A percentile compares a stretch with the other conserved stretches of the same genome.
Conservation (phyloP, 2,329 filamentous ascomycete genomes). For the Nemania sp. region DNA sequence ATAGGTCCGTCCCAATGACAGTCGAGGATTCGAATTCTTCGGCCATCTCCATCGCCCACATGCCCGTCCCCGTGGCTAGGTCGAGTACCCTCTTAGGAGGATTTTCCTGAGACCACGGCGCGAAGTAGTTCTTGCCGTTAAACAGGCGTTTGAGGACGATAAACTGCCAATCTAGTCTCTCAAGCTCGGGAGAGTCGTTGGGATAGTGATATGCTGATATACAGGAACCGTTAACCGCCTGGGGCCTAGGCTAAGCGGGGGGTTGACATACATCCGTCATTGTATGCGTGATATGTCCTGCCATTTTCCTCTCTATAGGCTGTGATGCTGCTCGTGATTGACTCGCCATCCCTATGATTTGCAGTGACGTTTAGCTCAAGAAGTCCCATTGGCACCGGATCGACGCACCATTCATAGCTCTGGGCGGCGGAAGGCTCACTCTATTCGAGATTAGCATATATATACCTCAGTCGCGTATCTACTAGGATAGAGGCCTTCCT, state of each 20-base stretch:
- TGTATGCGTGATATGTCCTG: slow-evolving; percentile 62
- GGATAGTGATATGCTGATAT: slow-evolving; percentile 59
- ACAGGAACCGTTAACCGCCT: slow-evolving; percentile 21
- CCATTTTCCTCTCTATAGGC: slow-evolving; percentile 50
- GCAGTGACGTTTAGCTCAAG: slow-evolving; percentile 2
- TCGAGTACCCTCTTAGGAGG: slow-evolving; percentile 55
- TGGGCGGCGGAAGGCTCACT: slow-evolving; percentile 31
- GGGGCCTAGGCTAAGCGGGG: neutral
- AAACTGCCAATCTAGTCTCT: slow-evolving; percentile 57
- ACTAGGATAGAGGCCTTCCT: slow-evolving; percentile 4
- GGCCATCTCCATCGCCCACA: slow-evolving; percentile 77
- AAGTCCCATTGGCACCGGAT: neutral
- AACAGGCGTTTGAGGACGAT: slow-evolving; percentile 54
- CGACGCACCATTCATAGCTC: slow-evolving; percentile 30
- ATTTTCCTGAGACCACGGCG: slow-evolving; percentile 54
- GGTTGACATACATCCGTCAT: slow-evolving; percentile 58
- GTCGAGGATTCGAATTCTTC: slow-evolving; percentile 69
- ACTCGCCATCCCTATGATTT: slow-evolving; percentile 41
- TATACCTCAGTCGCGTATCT: neutral
- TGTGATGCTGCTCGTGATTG: slow-evolving; percentile 44
- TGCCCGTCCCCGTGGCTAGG: slow-evolving; percentile 61
- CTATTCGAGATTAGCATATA: slow-evolving; percentile 29
- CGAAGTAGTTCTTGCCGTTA: slow-evolving; percentile 57
- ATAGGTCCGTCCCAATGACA: slow-evolving; percentile 74
- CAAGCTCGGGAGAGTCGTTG: slow-evolving; percentile 58